A percentile compares a stretch with the other conserved stretches of the same genome.
These are phyloP conservation scores for Trifolium pratense DNA, from an alignment of 306 rosid species.

Conservation along the genomic window DNA sequence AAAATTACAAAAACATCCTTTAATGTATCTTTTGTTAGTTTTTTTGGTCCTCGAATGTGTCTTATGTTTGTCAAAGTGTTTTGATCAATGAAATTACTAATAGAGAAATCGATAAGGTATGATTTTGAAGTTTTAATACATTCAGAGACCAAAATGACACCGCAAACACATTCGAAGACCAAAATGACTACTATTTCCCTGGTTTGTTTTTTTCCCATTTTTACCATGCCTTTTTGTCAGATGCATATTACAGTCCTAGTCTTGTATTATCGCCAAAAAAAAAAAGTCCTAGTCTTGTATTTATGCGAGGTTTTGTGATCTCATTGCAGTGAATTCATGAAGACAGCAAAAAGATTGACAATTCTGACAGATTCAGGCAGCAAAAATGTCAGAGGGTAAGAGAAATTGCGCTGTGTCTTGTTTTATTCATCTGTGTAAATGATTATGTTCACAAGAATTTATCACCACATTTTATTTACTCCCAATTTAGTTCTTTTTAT, in stretches of 20 bases:
- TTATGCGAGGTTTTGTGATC: slow-evolving; percentile 20
- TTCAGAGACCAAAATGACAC: not conserved
- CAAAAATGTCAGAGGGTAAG: slow-evolving; percentile 63
- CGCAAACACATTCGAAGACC: not conserved
- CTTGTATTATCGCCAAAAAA: not conserved
- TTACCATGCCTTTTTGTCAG: not conserved
- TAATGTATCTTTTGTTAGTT: not conserved
- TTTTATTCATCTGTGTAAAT: not conserved
- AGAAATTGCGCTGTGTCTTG: not conserved
- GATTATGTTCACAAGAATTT: not conserved
- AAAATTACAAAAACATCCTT: not conserved
- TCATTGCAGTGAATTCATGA: slow-evolving; percentile 76
- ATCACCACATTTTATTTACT: too few species aligned
- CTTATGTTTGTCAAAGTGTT: not conserved
- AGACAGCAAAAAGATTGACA: slow-evolving; percentile 79
- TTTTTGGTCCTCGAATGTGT: not conserved
- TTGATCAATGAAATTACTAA: not conserved
- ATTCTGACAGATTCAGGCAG: slow-evolving; percentile 61
- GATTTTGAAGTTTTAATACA: not conserved
- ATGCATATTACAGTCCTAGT: not conserved
- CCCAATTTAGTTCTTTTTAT: too few species aligned
- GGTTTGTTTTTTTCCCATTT: not conserved
- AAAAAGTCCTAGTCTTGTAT: not conserved
- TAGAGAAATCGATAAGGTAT: not conserved
- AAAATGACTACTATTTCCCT: not conserved